Conservation (phyloP, 768 basidiomycete species). For the Leccinum longicurvipes region DNA sequence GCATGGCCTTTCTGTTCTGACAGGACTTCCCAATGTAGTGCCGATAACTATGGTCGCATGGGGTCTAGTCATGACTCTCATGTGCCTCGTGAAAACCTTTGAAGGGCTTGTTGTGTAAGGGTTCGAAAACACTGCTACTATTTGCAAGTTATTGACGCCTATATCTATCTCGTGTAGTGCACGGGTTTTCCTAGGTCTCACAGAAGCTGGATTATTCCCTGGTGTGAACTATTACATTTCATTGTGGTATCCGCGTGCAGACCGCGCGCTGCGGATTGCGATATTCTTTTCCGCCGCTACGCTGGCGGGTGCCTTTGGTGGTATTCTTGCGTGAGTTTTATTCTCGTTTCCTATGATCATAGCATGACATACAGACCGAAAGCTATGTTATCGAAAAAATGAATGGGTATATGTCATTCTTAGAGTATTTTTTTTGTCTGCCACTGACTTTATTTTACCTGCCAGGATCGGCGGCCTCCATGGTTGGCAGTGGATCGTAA, state of each 20-base stretch:
- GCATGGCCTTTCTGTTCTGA: conserved; percentile 2
- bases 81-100: conserved; percentile 36
- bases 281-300: conserved; percentile 64
- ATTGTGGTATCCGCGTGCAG: conserved; percentile 57
- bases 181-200: conserved; percentile 43
- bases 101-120: conserved; percentile 32
- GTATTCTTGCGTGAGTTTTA: conserved; percentile 42
- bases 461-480: conserved; percentile 28
- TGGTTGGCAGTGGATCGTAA: conserved; percentile 40
- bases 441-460: not conserved
- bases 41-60: conserved; percentile 38
- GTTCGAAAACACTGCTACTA: not conserved
- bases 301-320: conserved; percentile 49
- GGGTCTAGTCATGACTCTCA: conserved; percentile 38
- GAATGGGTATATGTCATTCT: conserved; percentile 32
- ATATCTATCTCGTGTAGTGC: conserved; percentile 22
- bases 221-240: conserved; percentile 46
- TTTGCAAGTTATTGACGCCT: not conserved
- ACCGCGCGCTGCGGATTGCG: conserved; percentile 56
- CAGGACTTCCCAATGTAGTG: conserved; percentile 29
- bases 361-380: not conserved
- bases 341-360: not conserved
- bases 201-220: conserved; percentile 46
- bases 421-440: not conserved
- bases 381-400: conserved; percentile 36